phyloP scores from a whole-genome alignment of 495 filamentous ascomycete species.

The Delitschia confertaspora region DNA sequence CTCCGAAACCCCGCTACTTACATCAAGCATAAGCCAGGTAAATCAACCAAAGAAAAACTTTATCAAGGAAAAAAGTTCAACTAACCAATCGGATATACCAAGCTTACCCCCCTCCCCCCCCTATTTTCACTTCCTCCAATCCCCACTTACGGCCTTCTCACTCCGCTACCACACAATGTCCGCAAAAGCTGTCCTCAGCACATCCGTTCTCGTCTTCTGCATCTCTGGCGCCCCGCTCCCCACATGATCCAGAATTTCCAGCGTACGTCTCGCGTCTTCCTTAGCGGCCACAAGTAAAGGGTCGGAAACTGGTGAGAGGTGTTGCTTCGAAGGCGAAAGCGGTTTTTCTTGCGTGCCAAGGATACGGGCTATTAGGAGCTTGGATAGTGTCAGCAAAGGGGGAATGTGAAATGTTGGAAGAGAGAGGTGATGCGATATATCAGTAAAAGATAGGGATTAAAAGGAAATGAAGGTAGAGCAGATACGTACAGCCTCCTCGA shows the following conservation, averaged over 20 bases:
- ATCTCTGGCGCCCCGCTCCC: constrained; percentile 29
- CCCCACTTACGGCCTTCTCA: neutral
- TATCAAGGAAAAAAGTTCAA: too few species aligned
- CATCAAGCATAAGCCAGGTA: too few species aligned
- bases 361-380: constrained; percentile 33
- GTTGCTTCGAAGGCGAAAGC: constrained; percentile 1
- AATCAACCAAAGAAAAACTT: too few species aligned
- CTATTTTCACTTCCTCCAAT: neutral
- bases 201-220: constrained; percentile 35
- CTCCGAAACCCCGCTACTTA: too few species aligned
- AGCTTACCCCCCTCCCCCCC: too few species aligned
- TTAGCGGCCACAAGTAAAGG: constrained; percentile 25
- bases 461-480: neutral
- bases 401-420: neutral
- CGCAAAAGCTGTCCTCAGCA: constrained; percentile 31
- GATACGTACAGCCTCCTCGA: constrained; percentile 53
- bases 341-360: constrained; percentile 21
- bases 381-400: neutral
- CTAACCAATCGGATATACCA: too few species aligned
- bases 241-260: constrained; percentile 33
- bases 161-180: constrained; percentile 26
- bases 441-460: neutral
- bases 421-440: too few species aligned
- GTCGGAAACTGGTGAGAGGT: constrained; percentile 7
- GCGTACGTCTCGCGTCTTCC: constrained; percentile 20